Evolutionary conservation across 352 stramenopile species (phyloP).

Genomic region (Phytopythium helicoides): DNA sequence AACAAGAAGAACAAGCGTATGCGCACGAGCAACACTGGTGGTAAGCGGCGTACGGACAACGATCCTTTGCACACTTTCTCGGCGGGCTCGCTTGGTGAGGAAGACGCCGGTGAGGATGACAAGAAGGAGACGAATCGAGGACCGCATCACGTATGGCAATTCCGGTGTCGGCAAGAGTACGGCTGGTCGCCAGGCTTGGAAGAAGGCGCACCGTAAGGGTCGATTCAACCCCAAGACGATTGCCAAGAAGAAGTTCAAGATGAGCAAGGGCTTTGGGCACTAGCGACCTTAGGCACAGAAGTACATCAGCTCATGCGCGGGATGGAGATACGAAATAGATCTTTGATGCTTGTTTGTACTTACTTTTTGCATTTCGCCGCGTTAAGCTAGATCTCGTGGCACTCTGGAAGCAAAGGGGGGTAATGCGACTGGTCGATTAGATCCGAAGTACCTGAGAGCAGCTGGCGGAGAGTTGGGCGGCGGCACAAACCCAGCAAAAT

Average conservation of each 20-base stretch:
- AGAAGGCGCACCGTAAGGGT: slow-evolving; percentile 85
- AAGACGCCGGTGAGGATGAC: slow-evolving; percentile 37
- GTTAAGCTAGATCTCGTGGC: slow-evolving; percentile 25
- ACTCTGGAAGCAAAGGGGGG: slow-evolving; percentile 52
- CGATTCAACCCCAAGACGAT: slow-evolving; percentile 92
- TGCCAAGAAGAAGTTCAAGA: slow-evolving; percentile 84
- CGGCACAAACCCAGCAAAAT: slow-evolving; percentile 47
- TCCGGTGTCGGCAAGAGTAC: slow-evolving; percentile 91
- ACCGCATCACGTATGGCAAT: slow-evolving; percentile 89
- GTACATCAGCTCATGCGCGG: background rate
- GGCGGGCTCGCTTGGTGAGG: slow-evolving; percentile 55
- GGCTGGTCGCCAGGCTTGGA: slow-evolving; percentile 94
- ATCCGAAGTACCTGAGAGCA: slow-evolving; percentile 62
- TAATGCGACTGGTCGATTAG: slow-evolving; percentile 28
- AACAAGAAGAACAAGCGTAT: slow-evolving; percentile 79
- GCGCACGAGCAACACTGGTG: slow-evolving; percentile 37
- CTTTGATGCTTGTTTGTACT: slow-evolving; percentile 1
- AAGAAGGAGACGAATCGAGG: slow-evolving; percentile 63
- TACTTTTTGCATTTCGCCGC: background rate
- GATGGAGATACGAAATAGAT: slow-evolving; percentile 35
- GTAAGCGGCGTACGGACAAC: slow-evolving; percentile 91
- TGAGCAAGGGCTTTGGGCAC: slow-evolving; percentile 54
- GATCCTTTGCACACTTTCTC: slow-evolving; percentile 97
- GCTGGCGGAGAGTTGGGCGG: slow-evolving; percentile 61
- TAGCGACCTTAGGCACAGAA: slow-evolving; percentile 23